phyloP scores from a whole-genome alignment of 1,139 yeast species.

The Kurtzmaniella quercitrusa region DNA sequence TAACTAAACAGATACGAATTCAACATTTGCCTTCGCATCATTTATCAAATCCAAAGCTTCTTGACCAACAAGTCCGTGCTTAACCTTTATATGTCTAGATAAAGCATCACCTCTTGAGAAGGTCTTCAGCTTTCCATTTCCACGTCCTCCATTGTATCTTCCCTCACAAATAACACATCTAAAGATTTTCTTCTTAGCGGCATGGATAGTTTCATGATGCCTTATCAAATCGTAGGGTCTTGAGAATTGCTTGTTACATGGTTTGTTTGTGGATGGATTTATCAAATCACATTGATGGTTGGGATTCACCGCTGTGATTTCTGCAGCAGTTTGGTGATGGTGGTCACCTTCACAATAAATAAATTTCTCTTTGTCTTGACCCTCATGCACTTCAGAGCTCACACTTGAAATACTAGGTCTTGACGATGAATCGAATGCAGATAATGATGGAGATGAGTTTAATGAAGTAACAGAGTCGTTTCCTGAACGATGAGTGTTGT shows the following conservation, averaged over 20 bases:
- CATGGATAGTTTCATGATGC: slow-evolving; percentile 49
- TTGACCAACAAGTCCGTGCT: slow-evolving; percentile 43
- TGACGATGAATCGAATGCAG: neutral
- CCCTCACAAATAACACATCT: slow-evolving; percentile 51
- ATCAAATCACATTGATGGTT: slow-evolving; percentile 48
- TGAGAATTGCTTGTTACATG: slow-evolving; percentile 44
- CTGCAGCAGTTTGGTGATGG: slow-evolving; percentile 18
- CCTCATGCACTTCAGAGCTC: neutral
- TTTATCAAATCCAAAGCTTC: slow-evolving; percentile 59
- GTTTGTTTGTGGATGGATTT: slow-evolving; percentile 49
- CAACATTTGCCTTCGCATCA: slow-evolving; percentile 73
- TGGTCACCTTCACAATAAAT: slow-evolving; percentile 1
- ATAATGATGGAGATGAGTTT: neutral
- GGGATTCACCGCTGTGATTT: slow-evolving; percentile 24
- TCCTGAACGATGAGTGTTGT: neutral
- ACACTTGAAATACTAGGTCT: neutral
- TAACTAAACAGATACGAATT: slow-evolving; percentile 38
- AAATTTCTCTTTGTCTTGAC: neutral
- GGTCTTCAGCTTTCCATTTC: slow-evolving; percentile 55
- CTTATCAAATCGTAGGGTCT: slow-evolving; percentile 47
- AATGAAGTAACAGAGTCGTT: neutral
- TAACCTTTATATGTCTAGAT: slow-evolving; percentile 46
- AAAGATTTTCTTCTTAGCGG: slow-evolving; percentile 44
- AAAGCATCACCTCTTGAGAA: slow-evolving; percentile 49
- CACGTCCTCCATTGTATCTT: slow-evolving; percentile 45